These are phyloP conservation scores for Mortierella sp. DNA, from an alignment of 371 early-diverging fungal genomes.

Conservation along the genomic window DNA sequence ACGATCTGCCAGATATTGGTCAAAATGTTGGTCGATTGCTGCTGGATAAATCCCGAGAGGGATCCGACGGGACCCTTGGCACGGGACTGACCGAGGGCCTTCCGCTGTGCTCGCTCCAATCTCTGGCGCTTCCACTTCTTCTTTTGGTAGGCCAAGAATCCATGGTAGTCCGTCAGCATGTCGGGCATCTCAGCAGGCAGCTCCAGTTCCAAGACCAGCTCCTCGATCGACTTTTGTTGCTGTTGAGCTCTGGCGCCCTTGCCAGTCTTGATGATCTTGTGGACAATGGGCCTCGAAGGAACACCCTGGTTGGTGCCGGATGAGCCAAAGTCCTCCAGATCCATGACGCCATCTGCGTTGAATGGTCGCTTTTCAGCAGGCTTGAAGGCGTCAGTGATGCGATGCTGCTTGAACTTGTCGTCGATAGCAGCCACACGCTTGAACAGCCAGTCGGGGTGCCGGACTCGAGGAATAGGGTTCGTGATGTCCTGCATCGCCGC, in stretches of 20 bases:
- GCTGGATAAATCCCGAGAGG: constrained; percentile 56
- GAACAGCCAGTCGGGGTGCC: constrained; percentile 96
- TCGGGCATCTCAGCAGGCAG: constrained; percentile 66
- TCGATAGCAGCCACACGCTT: constrained; percentile 82
- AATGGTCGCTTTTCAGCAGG: constrained; percentile 53
- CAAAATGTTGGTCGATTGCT: constrained; percentile 57
- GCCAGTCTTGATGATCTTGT: constrained; percentile 37
- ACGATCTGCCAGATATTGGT: constrained; percentile 86
- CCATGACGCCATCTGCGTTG: constrained; percentile 53
- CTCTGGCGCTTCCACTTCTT: constrained; percentile 79
- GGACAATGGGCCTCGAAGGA: constrained; percentile 30
- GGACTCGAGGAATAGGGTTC: constrained; percentile 95
- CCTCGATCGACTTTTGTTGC: constrained; percentile 29
- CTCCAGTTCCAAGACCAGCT: constrained; percentile 60
- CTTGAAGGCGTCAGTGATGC: constrained; percentile 90
- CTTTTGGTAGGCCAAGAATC: constrained; percentile 81
- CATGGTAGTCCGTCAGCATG: constrained; percentile 69
- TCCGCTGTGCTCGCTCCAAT: constrained; percentile 64
- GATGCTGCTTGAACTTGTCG: constrained; percentile 86
- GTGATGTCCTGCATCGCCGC: constrained; percentile 97
- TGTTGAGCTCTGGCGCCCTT: constrained; percentile 4
- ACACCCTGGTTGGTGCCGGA: not conserved
- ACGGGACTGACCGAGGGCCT: constrained; percentile 40
- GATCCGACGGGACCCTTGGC: constrained; percentile 70
- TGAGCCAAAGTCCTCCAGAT: constrained; percentile 75